Evolutionary conservation across 192 early-diverging fungal species (phyloP).

Genomic region (Diversispora eburnea): DNA sequence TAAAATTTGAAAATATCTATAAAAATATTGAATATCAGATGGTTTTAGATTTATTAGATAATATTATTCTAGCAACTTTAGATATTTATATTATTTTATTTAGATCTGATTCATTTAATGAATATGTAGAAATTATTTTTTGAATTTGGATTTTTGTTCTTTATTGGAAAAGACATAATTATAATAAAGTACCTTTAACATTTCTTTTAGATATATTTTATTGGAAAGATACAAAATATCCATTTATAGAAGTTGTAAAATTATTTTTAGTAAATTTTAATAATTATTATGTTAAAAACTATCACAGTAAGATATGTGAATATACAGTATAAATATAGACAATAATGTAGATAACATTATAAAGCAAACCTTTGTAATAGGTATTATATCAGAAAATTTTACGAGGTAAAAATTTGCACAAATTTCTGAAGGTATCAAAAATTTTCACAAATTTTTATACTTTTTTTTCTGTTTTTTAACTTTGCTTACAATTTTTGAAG

Average conservation of each 20-base stretch:
- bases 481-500: no score
- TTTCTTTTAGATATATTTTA: slow-evolving; percentile 8
- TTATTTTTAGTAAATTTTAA: not conserved
- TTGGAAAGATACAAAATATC: slow-evolving; percentile 1
- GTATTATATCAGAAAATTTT: no score
- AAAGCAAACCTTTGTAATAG: not conserved
- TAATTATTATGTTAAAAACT: not conserved
- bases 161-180: not conserved
- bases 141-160: not conserved
- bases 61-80: not conserved
- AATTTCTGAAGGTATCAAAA: no score
- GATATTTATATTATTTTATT: not conserved
- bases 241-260: not conserved
- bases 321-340: not conserved
- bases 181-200: not conserved
- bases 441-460: no score
- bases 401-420: no score
- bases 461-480: no score
- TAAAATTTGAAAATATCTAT: not conserved
- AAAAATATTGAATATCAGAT: slow-evolving; percentile 10
- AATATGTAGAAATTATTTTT: not conserved
- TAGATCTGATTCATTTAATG: not conserved
- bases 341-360: not conserved
- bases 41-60: not conserved
- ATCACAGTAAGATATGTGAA: not conserved